Evolutionary conservation across 176 grass and related monocot species (phyloP).

Genomic region (Bonia amplexicaulis): DNA sequence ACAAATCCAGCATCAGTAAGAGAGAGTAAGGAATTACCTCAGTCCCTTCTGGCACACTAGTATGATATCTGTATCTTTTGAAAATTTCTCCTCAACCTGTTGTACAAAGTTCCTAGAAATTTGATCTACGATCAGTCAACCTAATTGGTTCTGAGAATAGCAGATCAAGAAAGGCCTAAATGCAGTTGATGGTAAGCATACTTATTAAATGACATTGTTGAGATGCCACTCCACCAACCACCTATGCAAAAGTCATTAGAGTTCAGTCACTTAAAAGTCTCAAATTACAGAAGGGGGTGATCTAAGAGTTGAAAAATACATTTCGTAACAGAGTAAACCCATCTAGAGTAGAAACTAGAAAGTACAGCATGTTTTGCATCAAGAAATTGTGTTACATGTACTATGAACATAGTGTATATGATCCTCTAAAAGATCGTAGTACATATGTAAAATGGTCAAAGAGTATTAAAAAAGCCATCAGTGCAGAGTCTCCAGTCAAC

Average conservation of each 20-base stretch:
- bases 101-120: slow-evolving; percentile 66
- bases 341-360: slow-evolving; percentile 5
- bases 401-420: not conserved
- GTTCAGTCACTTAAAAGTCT: slow-evolving; percentile 6
- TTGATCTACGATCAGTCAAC: slow-evolving; percentile 28
- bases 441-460: not conserved
- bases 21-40: slow-evolving; percentile 49
- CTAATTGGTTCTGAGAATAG: not conserved
- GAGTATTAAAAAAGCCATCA: not conserved
- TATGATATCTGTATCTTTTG: slow-evolving; percentile 83
- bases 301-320: not conserved
- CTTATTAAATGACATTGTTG: slow-evolving; percentile 72
- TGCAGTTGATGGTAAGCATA: slow-evolving; percentile 39
- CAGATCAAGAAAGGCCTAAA: not conserved
- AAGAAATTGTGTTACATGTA: not conserved
- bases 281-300: not conserved
- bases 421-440: not conserved
- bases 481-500: not conserved
- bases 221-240: slow-evolving; percentile 99
- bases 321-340: not conserved
- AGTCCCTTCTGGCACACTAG: slow-evolving; percentile 93
- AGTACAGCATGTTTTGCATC: not conserved
- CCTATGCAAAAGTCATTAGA: slow-evolving; percentile 39
- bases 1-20: not conserved
- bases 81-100: slow-evolving; percentile 79